These are phyloP conservation scores for Clonostachys sp. DNA, from an alignment of 2,329 filamentous ascomycete species.

Conservation along the genomic window DNA sequence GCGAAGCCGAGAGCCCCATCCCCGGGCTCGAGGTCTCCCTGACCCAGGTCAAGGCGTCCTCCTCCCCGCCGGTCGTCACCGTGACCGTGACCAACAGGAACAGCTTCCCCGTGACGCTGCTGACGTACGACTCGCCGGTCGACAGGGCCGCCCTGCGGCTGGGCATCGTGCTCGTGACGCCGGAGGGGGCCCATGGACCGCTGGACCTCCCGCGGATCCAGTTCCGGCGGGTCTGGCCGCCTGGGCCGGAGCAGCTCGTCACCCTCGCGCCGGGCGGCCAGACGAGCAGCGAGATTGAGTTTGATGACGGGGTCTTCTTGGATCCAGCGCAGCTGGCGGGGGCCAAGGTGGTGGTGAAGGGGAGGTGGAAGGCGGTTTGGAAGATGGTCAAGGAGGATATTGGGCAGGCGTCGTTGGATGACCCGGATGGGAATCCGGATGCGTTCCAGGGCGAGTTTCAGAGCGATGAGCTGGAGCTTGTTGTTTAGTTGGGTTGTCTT, in stretches of 20 bases:
- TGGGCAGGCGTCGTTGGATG: conserved; percentile 8
- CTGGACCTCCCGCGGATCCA: conserved; percentile 29
- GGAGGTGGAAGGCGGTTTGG: conserved; percentile 28
- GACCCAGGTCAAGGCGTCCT: conserved; percentile 12
- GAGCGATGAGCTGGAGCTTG: not conserved
- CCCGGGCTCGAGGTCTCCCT: conserved; percentile 10
- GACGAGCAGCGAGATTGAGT: conserved; percentile 19
- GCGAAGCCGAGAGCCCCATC: not conserved
- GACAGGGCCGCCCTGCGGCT: conserved; percentile 33
- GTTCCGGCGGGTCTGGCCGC: conserved; percentile 34
- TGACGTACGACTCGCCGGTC: conserved; percentile 39
- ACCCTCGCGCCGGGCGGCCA: conserved; percentile 20
- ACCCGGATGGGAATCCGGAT: conserved; percentile 3
- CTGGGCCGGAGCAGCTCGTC: conserved; percentile 26
- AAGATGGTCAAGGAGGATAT: conserved; percentile 13
- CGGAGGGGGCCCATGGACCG: conserved; percentile 20
- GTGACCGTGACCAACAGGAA: conserved; percentile 33
- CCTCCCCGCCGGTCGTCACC: conserved; percentile 18
- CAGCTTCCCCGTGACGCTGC: conserved; percentile 28
- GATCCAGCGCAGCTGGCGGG: conserved; percentile 21
- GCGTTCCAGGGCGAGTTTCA: not conserved
- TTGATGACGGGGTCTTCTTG: conserved; percentile 28
- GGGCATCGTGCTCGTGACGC: conserved; percentile 33
- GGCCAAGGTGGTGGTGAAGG: conserved; percentile 25
- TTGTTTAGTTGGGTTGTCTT: not conserved